Conservation (phyloP, 805 yeast species). For the Starmerella potacharoeniae region DNA sequence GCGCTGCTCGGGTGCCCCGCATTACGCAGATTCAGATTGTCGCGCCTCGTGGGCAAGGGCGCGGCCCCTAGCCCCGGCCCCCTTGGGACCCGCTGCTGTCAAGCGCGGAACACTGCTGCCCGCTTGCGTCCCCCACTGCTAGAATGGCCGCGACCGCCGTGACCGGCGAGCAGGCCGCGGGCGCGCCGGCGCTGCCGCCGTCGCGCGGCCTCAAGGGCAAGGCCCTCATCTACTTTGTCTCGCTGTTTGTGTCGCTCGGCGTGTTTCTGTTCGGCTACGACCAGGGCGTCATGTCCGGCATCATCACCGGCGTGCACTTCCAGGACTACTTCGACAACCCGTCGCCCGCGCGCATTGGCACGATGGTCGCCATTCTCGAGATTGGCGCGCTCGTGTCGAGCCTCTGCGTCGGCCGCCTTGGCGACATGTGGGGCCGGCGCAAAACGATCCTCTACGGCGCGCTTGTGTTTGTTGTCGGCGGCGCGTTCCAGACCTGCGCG, state of each 20-base stretch:
- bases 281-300: conserved; percentile 86
- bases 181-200: not conserved
- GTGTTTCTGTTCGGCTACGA: conserved; percentile 68
- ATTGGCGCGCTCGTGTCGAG: conserved; percentile 79
- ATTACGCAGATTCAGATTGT: not conserved
- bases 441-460: conserved; percentile 74
- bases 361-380: conserved; percentile 80
- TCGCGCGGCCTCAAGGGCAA: conserved; percentile 26
- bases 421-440: conserved; percentile 71
- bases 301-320: conserved; percentile 64
- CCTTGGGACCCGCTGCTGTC: not conserved
- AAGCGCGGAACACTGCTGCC: not conserved
- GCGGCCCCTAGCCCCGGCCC: not conserved
- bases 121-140: not conserved
- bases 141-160: not conserved
- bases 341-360: conserved; percentile 60
- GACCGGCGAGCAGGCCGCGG: not conserved
- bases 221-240: conserved; percentile 33
- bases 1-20: no score
- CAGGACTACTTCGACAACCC: conserved; percentile 62
- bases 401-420: conserved; percentile 61
- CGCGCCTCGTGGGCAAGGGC: not conserved
- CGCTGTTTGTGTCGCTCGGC: conserved; percentile 36
- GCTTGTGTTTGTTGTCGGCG: conserved; percentile 64
- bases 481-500: conserved; percentile 57